Conservation (phyloP, 108 stramenopile genomes). For the Nitzschia sp. region DNA sequence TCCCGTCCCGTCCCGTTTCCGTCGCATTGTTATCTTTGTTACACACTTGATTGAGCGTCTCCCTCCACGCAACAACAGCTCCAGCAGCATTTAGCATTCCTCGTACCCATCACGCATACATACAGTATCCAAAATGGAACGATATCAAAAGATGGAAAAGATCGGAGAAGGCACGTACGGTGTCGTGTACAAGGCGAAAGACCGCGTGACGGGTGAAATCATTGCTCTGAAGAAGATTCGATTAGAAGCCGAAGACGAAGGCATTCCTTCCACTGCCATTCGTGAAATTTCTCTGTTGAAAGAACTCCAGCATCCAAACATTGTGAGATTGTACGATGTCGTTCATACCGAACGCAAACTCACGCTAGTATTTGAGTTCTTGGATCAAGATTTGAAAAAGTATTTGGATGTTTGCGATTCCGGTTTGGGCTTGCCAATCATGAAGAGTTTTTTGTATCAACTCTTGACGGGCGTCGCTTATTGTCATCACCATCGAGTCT, state of each 20-base stretch:
- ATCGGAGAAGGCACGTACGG: conserved; percentile 98
- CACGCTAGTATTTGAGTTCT: conserved; percentile 98
- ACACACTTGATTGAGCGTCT: too few species aligned
- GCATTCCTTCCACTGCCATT: conserved; percentile 93
- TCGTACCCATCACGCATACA: too few species aligned
- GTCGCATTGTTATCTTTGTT: too few species aligned
- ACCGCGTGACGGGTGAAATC: conserved; percentile 92
- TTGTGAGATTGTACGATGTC: conserved; percentile 97
- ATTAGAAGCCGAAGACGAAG: conserved; percentile 92
- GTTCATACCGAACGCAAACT: conserved; percentile 97
- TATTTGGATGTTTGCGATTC: conserved; percentile 95
- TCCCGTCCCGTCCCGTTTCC: too few species aligned
- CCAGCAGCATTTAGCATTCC: too few species aligned
- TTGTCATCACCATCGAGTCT: conserved; percentile 97
- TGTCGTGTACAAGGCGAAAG: conserved; percentile 98
- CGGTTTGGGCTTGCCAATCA: conserved; percentile 88
- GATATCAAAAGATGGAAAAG: conserved; percentile 93
- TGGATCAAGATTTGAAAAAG: conserved; percentile 98
- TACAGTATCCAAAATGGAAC: conserved; percentile 73
- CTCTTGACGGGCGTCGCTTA: conserved; percentile 96
- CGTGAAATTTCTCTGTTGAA: conserved; percentile 92
- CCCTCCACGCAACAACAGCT: too few species aligned
- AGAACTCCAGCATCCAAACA: conserved; percentile 94
- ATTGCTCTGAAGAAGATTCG: conserved; percentile 95
- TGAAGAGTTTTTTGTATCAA: conserved; percentile 97